Percentiles rank a stretch among this genome's conserved stretches.
phyloP scores from a whole-genome alignment of 1,139 yeast genomes.

The Magnusiomyces suaveolens region DNA sequence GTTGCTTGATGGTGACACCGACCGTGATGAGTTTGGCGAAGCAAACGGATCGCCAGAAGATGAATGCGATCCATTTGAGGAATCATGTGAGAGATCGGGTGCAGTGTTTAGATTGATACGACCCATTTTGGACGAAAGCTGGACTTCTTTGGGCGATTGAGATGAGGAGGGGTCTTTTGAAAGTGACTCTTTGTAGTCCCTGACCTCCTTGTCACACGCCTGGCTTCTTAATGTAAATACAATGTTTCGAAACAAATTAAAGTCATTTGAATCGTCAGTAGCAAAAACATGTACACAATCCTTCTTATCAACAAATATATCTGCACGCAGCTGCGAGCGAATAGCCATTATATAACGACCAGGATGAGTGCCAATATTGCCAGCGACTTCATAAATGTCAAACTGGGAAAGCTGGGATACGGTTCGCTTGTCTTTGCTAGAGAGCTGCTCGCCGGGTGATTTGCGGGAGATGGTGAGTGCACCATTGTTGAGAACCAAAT shows the following conservation, averaged over 20 bases:
- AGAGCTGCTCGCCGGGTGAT: not conserved
- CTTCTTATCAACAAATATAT: slow-evolving; percentile 19
- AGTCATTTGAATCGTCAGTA: slow-evolving; percentile 23
- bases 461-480: slow-evolving; percentile 4
- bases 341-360: slow-evolving; percentile 22
- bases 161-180: not conserved
- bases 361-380: slow-evolving; percentile 14
- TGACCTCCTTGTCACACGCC: slow-evolving; percentile 1
- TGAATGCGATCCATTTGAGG: not conserved
- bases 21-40: not conserved
- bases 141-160: no score
- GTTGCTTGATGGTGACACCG: not conserved
- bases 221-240: slow-evolving; percentile 25
- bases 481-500: slow-evolving; percentile 14
- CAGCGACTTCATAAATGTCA: slow-evolving; percentile 21
- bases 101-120: not conserved
- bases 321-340: slow-evolving; percentile 24
- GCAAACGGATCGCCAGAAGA: not conserved
- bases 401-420: slow-evolving; percentile 15
- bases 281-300: slow-evolving; percentile 24
- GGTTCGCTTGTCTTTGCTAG: slow-evolving; percentile 2
- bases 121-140: not conserved
- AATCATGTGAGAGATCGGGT: not conserved
- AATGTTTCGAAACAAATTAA: slow-evolving; percentile 25
- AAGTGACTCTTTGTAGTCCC: not conserved